phyloP scores from a whole-genome alignment of 176 grass and related monocot genomes.

The Cymbopogon citratus region DNA sequence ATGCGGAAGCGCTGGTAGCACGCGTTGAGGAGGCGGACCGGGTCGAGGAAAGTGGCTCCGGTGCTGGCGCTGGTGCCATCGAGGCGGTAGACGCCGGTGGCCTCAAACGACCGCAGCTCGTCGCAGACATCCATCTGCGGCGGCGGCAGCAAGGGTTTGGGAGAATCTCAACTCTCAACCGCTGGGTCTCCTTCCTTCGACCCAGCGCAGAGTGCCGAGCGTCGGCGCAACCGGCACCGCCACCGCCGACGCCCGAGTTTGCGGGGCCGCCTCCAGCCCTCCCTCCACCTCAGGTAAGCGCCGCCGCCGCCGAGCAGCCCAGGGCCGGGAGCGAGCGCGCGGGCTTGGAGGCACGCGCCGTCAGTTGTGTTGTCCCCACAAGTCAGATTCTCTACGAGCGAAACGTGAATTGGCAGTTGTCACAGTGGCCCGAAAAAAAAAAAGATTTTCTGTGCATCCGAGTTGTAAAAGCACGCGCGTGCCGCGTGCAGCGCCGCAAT shows the following conservation, averaged over 20 bases:
- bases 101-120: constrained; percentile 47
- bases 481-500: not conserved
- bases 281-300: not conserved
- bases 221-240: too few relatives aligned
- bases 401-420: not conserved
- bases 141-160: constrained; percentile 16
- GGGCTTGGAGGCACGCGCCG: not conserved
- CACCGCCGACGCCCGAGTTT: not conserved
- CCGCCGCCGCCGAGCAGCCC: not conserved
- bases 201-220: not conserved
- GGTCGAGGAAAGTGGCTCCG: constrained; percentile 57
- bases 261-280: not conserved
- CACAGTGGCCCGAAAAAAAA: not conserved
- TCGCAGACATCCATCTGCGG: constrained; percentile 26
- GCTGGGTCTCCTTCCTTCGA: not conserved
- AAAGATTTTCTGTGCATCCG: not conserved
- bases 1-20: constrained; percentile 62
- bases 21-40: constrained; percentile 64
- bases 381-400: not conserved
- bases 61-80: not conserved
- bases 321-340: not conserved
- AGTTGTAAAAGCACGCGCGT: not conserved
- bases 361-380: not conserved
- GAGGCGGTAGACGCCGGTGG: constrained; percentile 59
- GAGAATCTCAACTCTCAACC: not conserved